These are phyloP conservation scores for Ambrosiella beaveri DNA, from an alignment of 2,329 filamentous ascomycete species.

Conservation along the genomic window DNA sequence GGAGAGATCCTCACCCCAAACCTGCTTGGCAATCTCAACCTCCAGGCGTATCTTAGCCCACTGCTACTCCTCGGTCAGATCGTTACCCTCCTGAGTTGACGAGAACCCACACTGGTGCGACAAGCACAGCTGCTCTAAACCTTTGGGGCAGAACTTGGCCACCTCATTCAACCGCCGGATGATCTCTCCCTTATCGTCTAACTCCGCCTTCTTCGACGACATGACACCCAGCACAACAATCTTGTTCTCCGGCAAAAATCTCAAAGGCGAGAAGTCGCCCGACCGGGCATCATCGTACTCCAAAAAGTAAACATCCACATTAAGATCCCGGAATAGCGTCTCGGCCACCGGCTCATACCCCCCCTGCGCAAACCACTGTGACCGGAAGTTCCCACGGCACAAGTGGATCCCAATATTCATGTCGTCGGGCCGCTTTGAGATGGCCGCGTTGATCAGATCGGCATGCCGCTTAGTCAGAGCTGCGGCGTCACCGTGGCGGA, in stretches of 20 bases:
- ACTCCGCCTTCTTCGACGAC: slow-evolving; percentile 40
- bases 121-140: slow-evolving; percentile 46
- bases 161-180: slow-evolving; percentile 36
- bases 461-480: slow-evolving; percentile 53
- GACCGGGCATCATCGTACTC: slow-evolving; percentile 42
- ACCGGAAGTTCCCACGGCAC: slow-evolving; percentile 40
- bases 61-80: slow-evolving; percentile 53
- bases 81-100: slow-evolving; percentile 46
- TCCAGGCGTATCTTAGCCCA: slow-evolving; percentile 53
- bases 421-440: slow-evolving; percentile 41
- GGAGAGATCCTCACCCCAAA: slow-evolving; percentile 31
- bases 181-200: slow-evolving; percentile 39
- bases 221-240: slow-evolving; percentile 45
- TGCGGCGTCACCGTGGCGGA: slow-evolving; percentile 9
- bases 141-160: slow-evolving; percentile 48
- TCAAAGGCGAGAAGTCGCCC: slow-evolving; percentile 44
- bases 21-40: slow-evolving; percentile 43
- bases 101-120: slow-evolving; percentile 51
- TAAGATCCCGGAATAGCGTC: slow-evolving; percentile 40
- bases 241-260: slow-evolving; percentile 39
- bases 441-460: slow-evolving; percentile 55
- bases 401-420: slow-evolving; percentile 59
- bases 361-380: slow-evolving; percentile 46
- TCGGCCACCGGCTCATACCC: slow-evolving; percentile 45
- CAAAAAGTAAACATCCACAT: slow-evolving; percentile 45